Conservation (phyloP, 306 rosid species). For the Prunus mume region DNA sequence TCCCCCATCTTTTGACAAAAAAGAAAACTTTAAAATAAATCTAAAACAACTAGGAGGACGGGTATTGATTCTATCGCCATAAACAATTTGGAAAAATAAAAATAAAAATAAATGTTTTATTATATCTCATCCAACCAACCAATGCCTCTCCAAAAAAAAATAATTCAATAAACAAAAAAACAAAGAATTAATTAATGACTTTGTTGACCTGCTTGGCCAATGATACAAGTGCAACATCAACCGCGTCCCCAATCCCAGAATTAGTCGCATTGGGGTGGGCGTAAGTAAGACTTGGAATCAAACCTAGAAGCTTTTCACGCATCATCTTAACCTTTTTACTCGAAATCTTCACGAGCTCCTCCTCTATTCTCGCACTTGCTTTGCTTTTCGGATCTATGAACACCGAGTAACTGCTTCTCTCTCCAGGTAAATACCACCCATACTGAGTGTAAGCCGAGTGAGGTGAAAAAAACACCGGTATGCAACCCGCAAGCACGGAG, state of each 20-base stretch:
- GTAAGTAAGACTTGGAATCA: constrained; percentile 1
- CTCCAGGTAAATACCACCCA: background rate
- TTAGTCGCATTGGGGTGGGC: constrained; percentile 1
- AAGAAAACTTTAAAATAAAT: too few relatives aligned
- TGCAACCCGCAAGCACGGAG: constrained; percentile 11
- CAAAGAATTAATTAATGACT: background rate
- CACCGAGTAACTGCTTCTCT: background rate
- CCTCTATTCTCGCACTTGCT: background rate
- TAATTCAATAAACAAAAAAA: too few relatives aligned
- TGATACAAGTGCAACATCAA: constrained; percentile 8
- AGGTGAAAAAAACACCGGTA: constrained; percentile 7
- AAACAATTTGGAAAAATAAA: too few relatives aligned
- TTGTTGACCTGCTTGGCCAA: background rate
- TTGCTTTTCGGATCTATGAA: background rate
- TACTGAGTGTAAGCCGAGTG: constrained; percentile 9
- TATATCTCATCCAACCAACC: too few relatives aligned
- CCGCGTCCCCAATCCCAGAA: background rate
- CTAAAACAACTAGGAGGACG: too few relatives aligned
- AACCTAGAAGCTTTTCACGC: background rate
- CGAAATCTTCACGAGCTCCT: constrained; percentile 9
- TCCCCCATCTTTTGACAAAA: too few relatives aligned
- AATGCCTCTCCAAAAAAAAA: too few relatives aligned
- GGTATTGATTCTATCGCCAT: too few relatives aligned
- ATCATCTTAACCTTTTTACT: background rate
- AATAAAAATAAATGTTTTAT: too few relatives aligned